These are phyloP conservation scores for Arctium minus DNA, from an alignment of 129 eudicot species.

Conservation along the genomic window DNA sequence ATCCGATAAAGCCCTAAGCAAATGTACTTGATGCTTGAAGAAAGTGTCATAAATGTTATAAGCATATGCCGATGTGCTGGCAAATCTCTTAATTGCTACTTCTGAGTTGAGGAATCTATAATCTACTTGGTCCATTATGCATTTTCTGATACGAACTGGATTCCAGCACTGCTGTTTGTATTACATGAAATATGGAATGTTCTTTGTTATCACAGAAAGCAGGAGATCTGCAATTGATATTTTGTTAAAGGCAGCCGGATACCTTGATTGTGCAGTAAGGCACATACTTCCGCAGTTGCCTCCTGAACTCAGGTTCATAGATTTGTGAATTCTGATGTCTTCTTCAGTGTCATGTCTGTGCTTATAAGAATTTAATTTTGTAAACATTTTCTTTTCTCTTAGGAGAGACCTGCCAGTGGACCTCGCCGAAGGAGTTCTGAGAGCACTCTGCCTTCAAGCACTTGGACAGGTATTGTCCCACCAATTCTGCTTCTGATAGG, in stretches of 20 bases:
- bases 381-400: constrained; percentile 12
- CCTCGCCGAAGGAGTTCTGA: constrained; percentile 87
- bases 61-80: not conserved
- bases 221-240: constrained; percentile 81
- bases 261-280: constrained; percentile 91
- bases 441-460: constrained; percentile 96
- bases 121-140: not conserved
- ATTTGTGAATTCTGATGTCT: not conserved
- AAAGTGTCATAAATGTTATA: not conserved
- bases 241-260: constrained; percentile 93
- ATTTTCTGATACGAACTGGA: not conserved
- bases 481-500: not conserved
- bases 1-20: not conserved
- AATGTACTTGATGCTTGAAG: not conserved
- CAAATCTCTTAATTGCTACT: not conserved
- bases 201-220: constrained; percentile 55
- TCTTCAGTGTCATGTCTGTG: not conserved
- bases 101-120: not conserved
- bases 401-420: constrained; percentile 94
- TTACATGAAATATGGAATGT: constrained; percentile 8
- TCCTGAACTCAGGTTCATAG: constrained; percentile 61
- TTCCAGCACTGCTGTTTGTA: not conserved
- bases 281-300: constrained; percentile 85
- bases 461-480: constrained; percentile 69
- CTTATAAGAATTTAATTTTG: constrained; percentile 9